A percentile compares a stretch with the other conserved stretches of the same genome.
phyloP scores from a whole-genome alignment of 2,329 filamentous ascomycete genomes.

The Aspergillus chevalieri region DNA sequence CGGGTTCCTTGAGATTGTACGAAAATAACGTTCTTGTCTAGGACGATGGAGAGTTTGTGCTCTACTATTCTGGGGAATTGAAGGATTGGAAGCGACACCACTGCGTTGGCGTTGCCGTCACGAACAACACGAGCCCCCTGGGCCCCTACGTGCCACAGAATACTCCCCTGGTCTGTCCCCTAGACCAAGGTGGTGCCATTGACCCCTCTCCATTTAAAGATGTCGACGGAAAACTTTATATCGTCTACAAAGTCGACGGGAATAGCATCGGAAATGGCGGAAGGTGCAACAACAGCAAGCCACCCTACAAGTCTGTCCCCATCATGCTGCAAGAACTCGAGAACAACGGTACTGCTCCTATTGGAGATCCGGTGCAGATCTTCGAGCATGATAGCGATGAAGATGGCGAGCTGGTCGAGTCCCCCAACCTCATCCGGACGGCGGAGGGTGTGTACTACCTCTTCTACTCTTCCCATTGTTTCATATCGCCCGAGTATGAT shows the following conservation, averaged over 20 bases:
- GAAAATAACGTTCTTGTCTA: constrained; percentile 4
- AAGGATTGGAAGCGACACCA: constrained; percentile 38
- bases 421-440: constrained; percentile 44
- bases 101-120: constrained; percentile 54
- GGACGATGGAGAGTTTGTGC: constrained; percentile 46
- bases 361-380: constrained; percentile 50
- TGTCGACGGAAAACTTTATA: constrained; percentile 47
- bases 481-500: constrained; percentile 48
- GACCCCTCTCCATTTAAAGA: constrained; percentile 58
- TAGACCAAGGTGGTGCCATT: constrained; percentile 53
- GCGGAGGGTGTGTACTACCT: constrained; percentile 47
- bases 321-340: constrained; percentile 34
- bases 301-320: constrained; percentile 24
- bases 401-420: constrained; percentile 58
- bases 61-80: constrained; percentile 52
- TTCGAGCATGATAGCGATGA: constrained; percentile 52
- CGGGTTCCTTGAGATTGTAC: neutral
- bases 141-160: constrained; percentile 45
- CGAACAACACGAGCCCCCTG: constrained; percentile 14
- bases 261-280: constrained; percentile 47
- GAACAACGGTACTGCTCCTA: constrained; percentile 45
- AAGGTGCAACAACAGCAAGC: constrained; percentile 37
- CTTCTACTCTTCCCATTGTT: constrained; percentile 58
- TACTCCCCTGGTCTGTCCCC: constrained; percentile 48
- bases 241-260: constrained; percentile 60